A percentile compares a stretch with the other conserved stretches of the same genome.
phyloP scores from a whole-genome alignment of 1,284 basidiomycete genomes.

The Puccinia horiana region DNA sequence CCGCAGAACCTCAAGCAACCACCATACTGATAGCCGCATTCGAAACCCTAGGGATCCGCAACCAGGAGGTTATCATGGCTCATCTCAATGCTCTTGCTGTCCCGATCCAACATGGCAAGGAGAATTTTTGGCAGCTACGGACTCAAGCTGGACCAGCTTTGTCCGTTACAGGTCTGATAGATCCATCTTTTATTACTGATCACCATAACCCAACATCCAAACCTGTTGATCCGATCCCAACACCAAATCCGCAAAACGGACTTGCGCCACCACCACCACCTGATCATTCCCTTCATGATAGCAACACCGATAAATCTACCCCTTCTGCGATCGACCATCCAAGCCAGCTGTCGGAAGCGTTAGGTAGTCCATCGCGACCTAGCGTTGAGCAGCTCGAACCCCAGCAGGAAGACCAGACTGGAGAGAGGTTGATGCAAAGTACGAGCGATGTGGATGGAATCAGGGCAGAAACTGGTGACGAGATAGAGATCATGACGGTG shows the following conservation, averaged over 20 bases:
- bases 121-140: slow-evolving; percentile 23
- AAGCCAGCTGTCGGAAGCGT: not conserved
- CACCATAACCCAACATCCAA: not conserved
- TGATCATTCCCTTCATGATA: not conserved
- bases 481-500: not conserved
- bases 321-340: not conserved
- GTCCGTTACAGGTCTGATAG: not conserved
- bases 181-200: not conserved
- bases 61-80: slow-evolving; percentile 14
- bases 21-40: slow-evolving; percentile 1
- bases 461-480: not conserved
- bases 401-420: not conserved
- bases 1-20: slow-evolving; percentile 3
- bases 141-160: not conserved
- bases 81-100: slow-evolving; percentile 30
- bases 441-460: not conserved
- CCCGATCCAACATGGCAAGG: not conserved
- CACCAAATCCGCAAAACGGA: not conserved
- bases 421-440: not conserved
- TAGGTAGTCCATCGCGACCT: not conserved
- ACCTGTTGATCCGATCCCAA: not conserved
- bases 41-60: not conserved
- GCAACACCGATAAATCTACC: not conserved
- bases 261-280: not conserved
- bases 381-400: not conserved